These are phyloP conservation scores for Cornus florida DNA, from an alignment of 148 eudicot genomes.

Conservation along the genomic window DNA sequence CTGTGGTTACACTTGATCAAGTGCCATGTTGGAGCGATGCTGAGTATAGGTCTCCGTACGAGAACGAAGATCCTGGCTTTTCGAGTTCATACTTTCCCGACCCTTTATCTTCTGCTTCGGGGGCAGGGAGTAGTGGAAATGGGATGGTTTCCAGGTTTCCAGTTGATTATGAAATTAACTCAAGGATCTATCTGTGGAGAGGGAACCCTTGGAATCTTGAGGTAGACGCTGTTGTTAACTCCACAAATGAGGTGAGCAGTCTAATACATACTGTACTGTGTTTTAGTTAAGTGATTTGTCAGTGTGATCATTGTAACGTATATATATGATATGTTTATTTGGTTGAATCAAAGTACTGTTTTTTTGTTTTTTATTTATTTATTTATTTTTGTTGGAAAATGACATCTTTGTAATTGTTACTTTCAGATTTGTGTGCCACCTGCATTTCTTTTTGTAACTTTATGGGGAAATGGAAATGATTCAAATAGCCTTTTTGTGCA, in stretches of 20 bases:
- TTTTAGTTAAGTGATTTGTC: neutral
- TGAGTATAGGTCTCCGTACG: constrained; percentile 61
- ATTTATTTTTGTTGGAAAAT: neutral
- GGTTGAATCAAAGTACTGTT: neutral
- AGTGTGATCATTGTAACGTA: neutral
- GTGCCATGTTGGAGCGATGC: constrained; percentile 93
- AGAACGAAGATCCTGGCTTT: constrained; percentile 53
- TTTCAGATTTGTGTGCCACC: neutral
- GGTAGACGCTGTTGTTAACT: constrained; percentile 99
- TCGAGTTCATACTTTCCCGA: constrained; percentile 62
- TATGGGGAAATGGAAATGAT: constrained; percentile 1
- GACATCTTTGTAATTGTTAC: neutral
- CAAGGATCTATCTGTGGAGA: constrained; percentile 91
- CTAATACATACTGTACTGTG: neutral
- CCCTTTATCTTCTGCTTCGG: constrained; percentile 75
- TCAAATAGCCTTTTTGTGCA: neutral
- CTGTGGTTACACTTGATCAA: constrained; percentile 86
- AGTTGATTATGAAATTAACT: constrained; percentile 80
- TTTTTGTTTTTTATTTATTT: too few species aligned
- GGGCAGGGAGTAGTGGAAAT: constrained; percentile 58
- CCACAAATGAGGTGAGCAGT: constrained; percentile 83
- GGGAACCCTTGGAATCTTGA: constrained; percentile 98
- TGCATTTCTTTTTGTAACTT: neutral
- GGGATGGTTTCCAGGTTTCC: constrained; percentile 83
- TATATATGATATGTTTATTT: neutral